phyloP scores from a whole-genome alignment of 306 rosid species.

The Lathyrus tuberosus region DNA sequence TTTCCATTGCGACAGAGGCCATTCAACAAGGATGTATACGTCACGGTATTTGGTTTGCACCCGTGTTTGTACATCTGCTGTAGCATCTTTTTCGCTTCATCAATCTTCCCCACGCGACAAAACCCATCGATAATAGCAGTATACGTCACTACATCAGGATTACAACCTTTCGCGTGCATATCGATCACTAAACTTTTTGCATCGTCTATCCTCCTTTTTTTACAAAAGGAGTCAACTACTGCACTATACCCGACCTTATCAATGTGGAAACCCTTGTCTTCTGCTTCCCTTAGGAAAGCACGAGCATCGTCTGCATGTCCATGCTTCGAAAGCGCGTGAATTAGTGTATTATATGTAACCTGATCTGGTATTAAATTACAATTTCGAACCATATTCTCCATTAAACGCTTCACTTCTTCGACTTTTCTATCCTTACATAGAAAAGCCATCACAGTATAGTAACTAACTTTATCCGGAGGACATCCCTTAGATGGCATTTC shows the following conservation, averaged over 20 bases:
- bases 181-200: conserved; percentile 70
- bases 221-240: conserved; percentile 77
- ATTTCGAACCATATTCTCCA: conserved; percentile 60
- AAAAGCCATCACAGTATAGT: conserved; percentile 74
- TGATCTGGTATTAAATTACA: conserved; percentile 68
- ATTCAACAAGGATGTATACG: conserved; percentile 74
- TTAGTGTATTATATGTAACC: conserved; percentile 78
- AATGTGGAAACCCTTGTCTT: conserved; percentile 61
- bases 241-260: conserved; percentile 91
- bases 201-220: conserved; percentile 58
- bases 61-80: conserved; percentile 85
- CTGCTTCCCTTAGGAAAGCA: conserved; percentile 72
- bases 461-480: conserved; percentile 80
- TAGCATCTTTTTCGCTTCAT: conserved; percentile 84
- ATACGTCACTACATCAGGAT: conserved; percentile 87
- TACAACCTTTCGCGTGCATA: conserved; percentile 73
- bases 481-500: conserved; percentile 73
- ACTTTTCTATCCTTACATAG: conserved; percentile 71
- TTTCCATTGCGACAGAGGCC: conserved; percentile 84
- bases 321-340: conserved; percentile 72
- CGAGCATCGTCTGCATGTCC: conserved; percentile 77
- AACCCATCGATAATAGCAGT: conserved; percentile 74
- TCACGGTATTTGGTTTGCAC: conserved; percentile 79
- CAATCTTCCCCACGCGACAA: conserved; percentile 73
- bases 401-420: conserved; percentile 57